A percentile compares a stretch with the other conserved stretches of the same genome.
These are phyloP conservation scores for Camellia lanceoleosa DNA, from an alignment of 148 eudicot genomes.

Conservation along the genomic window DNA sequence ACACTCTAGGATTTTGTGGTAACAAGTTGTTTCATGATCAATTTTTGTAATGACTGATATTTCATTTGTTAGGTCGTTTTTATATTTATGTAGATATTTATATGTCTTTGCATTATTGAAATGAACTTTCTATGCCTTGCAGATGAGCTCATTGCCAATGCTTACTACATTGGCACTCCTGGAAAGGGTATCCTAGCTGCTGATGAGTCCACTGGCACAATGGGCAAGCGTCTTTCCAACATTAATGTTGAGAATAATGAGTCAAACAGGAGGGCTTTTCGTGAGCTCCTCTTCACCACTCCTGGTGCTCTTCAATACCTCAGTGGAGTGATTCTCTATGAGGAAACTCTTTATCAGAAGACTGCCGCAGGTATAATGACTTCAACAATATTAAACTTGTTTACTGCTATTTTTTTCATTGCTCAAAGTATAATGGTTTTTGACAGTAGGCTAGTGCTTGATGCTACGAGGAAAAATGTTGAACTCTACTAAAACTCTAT, in stretches of 20 bases:
- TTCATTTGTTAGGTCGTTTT: too few species aligned
- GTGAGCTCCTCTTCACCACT: slow-evolving; percentile 88
- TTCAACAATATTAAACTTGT: not conserved
- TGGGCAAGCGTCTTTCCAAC: slow-evolving; percentile 79
- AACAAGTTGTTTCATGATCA: not conserved
- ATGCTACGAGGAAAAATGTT: too few species aligned
- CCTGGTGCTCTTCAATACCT: slow-evolving; percentile 76
- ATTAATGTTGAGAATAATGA: slow-evolving; percentile 89
- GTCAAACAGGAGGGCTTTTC: slow-evolving; percentile 87
- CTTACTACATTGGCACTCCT: slow-evolving; percentile 85
- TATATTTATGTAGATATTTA: too few species aligned
- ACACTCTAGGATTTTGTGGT: not conserved
- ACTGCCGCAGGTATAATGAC: slow-evolving; percentile 60
- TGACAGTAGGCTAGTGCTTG: too few species aligned
- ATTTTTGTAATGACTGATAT: too few species aligned
- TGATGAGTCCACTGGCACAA: slow-evolving; percentile 94
- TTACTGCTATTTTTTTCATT: too few species aligned
- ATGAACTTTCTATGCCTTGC: slow-evolving; percentile 11
- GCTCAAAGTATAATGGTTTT: too few species aligned
- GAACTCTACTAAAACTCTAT: too few species aligned
- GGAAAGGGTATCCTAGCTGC: slow-evolving; percentile 98
- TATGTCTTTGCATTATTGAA: not conserved
- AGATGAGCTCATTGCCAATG: slow-evolving; percentile 92
- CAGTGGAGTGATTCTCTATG: slow-evolving; percentile 89
- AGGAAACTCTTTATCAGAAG: slow-evolving; percentile 89